These are phyloP conservation scores for Canariomyces notabilis DNA, from an alignment of 2,329 filamentous ascomycete species.

Conservation along the genomic window DNA sequence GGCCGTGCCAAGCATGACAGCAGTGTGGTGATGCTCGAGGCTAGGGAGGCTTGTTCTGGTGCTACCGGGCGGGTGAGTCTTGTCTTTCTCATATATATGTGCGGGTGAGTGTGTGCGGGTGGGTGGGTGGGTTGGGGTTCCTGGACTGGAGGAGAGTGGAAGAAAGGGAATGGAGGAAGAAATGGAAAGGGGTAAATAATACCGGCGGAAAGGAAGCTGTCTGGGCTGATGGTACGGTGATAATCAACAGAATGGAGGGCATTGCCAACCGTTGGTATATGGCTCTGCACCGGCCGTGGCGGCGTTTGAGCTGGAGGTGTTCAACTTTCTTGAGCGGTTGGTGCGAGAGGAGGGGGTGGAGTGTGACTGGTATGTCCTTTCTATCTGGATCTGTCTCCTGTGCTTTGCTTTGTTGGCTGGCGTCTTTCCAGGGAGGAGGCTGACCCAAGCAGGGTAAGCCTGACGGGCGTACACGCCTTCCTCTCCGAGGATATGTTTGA, in stretches of 20 bases:
- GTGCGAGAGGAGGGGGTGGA: conserved; percentile 53
- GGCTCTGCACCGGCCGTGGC: conserved; percentile 54
- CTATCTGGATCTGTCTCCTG: conserved; percentile 45
- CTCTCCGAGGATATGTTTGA: conserved; percentile 52
- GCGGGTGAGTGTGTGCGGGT: too few species aligned
- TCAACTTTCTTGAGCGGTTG: conserved; percentile 53
- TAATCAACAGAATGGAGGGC: conserved; percentile 56
- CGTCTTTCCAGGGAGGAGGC: conserved; percentile 47
- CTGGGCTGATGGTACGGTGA: not conserved
- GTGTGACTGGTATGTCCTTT: conserved; percentile 55
- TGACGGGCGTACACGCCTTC: conserved; percentile 52
- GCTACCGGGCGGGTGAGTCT: conserved; percentile 70
- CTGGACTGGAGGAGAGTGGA: not conserved
- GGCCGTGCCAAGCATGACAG: conserved; percentile 34
- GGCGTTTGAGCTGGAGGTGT: conserved; percentile 68
- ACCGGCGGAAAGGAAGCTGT: too few species aligned
- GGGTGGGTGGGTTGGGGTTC: not conserved
- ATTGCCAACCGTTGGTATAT: conserved; percentile 71
- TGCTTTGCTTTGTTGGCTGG: conserved; percentile 24
- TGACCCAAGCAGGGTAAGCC: conserved; percentile 56
- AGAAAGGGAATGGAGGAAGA: not conserved
- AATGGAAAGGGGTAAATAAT: too few species aligned
- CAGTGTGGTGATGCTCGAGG: conserved; percentile 70
- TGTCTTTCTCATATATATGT: not conserved
- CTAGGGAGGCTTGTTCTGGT: conserved; percentile 74